Base-by-base conservation (phyloP, 495 filamentous ascomycete species). In the Poronia punctata region DNA sequence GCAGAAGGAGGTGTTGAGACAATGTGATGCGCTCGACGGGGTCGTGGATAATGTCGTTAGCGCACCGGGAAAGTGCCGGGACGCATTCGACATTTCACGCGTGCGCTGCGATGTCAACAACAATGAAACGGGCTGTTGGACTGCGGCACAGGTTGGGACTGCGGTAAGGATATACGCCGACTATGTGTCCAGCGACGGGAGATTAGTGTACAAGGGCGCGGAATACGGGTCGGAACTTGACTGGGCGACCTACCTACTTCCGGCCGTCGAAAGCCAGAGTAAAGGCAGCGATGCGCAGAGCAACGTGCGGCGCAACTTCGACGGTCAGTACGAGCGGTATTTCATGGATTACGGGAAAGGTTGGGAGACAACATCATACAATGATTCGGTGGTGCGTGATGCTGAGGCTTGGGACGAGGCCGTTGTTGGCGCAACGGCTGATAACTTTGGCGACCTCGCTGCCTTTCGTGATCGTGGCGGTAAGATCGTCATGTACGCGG, bases 21-120 rank as follows among this genome's bases (percentile, higher is more conserved):
- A 83, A 50, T 84, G 79, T 36, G 79, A 84, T 52, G 39, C 47
- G 0, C 61, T 78, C 20, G 80, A 83, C 49, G 79, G 79, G 3
- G 66, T 76, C 0, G 60, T 61, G 11, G 80, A 82, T 40, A 71
- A 68, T 6, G 74, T 82, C 44, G 75, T 84, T 35, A 74, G 72
- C 32, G 71, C 78, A 40, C 72, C 73, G 0, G 54, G 59, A 33
- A 59, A 71, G 7, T 84, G 79, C 55, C 50, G 69, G 25, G 71
- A 75, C 17, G 26, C 44, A 19, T 59, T 56, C 34, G 46, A 56
- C 24, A 50, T 51, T 42, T 62, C 16, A 45, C 71, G 4, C 60
- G 71, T 50, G 54, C 61, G 6, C 42, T 83, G 40, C 5, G 80
- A 79, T 46, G 48, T 52, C 1, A 38, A 52, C 3, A 46, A 43